These are phyloP conservation scores for Camellia sinensis DNA, from an alignment of 148 eudicot genomes.

Conservation along the genomic window DNA sequence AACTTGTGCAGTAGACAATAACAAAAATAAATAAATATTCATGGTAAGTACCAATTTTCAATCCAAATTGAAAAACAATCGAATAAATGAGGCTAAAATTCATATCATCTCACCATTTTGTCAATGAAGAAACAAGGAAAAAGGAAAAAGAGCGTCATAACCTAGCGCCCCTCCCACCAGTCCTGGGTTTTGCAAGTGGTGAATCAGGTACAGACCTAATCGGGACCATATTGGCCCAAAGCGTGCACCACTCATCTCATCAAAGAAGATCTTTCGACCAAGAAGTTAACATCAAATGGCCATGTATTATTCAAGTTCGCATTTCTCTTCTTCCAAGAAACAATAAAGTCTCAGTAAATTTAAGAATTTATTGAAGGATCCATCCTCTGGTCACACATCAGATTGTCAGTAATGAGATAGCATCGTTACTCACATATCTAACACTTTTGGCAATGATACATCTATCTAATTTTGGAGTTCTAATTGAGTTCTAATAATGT, in stretches of 20 bases:
- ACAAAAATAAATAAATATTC: no score
- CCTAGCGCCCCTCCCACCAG: neutral
- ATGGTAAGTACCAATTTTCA: no score
- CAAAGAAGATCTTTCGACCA: neutral
- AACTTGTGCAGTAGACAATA: no score
- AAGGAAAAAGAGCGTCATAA: neutral
- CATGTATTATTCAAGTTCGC: neutral
- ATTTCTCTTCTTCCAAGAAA: neutral
- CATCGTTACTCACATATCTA: neutral
- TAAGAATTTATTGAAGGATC: neutral
- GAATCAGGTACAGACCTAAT: neutral
- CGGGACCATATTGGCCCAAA: neutral
- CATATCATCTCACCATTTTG: no score
- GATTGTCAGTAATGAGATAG: neutral
- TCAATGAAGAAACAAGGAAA: neutral
- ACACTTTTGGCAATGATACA: no score
- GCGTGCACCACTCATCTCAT: neutral
- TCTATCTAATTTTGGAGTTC: no score
- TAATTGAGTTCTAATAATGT: no score
- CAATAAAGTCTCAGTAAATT: neutral
- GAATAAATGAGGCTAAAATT: no score
- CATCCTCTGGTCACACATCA: neutral
- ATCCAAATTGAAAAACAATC: no score
- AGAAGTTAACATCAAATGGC: neutral
- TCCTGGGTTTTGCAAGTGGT: neutral